Percentiles rank a stretch among this genome's conserved stretches.
Evolutionary conservation across 2,329 filamentous ascomycete species (phyloP).

Genomic region (Domatiomyces catenatus): DNA sequence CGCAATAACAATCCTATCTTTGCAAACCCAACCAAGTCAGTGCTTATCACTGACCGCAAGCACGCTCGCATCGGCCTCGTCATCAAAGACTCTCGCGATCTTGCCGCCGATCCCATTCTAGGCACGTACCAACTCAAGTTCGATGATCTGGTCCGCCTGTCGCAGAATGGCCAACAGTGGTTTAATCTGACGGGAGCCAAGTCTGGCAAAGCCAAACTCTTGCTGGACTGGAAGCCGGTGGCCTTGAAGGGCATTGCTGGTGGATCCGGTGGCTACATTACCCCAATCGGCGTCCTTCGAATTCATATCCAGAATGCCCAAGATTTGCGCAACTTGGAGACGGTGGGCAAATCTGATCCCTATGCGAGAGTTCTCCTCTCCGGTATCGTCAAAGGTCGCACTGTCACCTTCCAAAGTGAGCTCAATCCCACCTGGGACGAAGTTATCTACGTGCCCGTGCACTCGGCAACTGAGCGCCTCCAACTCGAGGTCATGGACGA

Average conservation of each 20-base stretch:
- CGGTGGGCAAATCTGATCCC: constrained; percentile 90
- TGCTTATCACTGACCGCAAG: constrained; percentile 87
- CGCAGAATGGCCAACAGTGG: constrained; percentile 90
- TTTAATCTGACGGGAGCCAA: constrained; percentile 72
- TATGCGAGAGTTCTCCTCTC: constrained; percentile 81
- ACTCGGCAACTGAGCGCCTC: constrained; percentile 68
- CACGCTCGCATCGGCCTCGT: constrained; percentile 78
- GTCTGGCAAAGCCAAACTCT: constrained; percentile 77
- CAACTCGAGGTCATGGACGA: constrained; percentile 92
- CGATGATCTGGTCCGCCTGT: constrained; percentile 80
- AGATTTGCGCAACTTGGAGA: constrained; percentile 80
- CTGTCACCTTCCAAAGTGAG: constrained; percentile 91
- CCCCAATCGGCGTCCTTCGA: constrained; percentile 87
- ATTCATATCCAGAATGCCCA: constrained; percentile 75
- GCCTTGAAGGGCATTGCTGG: constrained; percentile 62
- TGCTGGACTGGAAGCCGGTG: constrained; percentile 88
- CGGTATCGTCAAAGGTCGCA: constrained; percentile 77
- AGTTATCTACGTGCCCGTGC: constrained; percentile 82
- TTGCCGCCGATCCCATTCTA: constrained; percentile 66
- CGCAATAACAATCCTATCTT: constrained; percentile 95
- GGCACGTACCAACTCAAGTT: constrained; percentile 92
- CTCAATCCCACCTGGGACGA: constrained; percentile 93
- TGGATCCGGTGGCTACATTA: constrained; percentile 76
- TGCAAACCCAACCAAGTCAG: constrained; percentile 81
- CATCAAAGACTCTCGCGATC: constrained; percentile 87